Percentiles rank a stretch among this genome's conserved stretches.
phyloP scores from a whole-genome alignment of 108 stramenopile genomes.

The Aurantiochytrium sp. region DNA sequence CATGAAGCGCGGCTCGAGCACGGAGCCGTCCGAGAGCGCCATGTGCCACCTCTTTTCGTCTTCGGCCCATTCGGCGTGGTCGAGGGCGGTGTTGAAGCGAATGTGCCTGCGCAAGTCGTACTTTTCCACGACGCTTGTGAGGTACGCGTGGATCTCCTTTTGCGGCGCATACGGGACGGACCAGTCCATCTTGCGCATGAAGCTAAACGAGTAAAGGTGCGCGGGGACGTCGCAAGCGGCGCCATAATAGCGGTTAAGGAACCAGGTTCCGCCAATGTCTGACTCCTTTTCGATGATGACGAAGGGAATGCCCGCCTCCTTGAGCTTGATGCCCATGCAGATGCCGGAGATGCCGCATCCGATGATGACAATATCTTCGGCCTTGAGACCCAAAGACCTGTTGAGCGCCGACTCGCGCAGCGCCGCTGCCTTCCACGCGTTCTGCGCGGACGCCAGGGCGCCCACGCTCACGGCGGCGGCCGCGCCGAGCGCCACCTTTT shows the following conservation, averaged over 20 bases:
- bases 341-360: slow-evolving; percentile 16
- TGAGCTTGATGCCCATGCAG: slow-evolving; percentile 15
- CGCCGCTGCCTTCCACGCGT: background rate
- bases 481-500: background rate
- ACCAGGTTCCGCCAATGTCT: background rate
- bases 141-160: background rate
- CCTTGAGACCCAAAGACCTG: background rate
- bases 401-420: background rate
- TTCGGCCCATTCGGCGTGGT: background rate
- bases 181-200: slow-evolving; percentile 10
- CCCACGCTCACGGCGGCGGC: background rate
- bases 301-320: background rate
- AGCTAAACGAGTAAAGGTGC: background rate
- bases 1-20: background rate
- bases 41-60: background rate
- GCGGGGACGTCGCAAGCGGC: background rate
- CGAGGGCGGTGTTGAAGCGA: background rate
- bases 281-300: background rate
- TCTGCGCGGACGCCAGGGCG: background rate
- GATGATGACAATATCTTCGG: slow-evolving; percentile 1
- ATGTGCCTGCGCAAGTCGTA: background rate
- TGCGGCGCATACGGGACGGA: slow-evolving; percentile 2
- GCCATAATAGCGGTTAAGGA: background rate
- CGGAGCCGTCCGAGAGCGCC: background rate
- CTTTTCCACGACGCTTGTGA: background rate